Base-by-base conservation (phyloP, 2,329 filamentous ascomycete genomes). In the Nemania sp. region DNA sequence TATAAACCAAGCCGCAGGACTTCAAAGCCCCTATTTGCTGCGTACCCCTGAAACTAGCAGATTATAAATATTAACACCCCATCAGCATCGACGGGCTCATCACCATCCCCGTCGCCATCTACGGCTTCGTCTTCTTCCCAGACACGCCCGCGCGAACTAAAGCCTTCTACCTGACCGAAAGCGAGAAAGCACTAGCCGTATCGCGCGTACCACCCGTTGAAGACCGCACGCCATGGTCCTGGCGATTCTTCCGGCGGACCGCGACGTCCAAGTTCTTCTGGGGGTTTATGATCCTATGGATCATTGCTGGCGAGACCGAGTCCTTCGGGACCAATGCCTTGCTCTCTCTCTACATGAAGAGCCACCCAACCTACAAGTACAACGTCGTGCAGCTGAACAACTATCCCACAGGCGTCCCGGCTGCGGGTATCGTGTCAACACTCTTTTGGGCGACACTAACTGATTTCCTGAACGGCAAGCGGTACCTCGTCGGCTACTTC, bases 221-320 rank as follows among this genome's bases (percentile, higher is more conserved):
- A 8, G 78, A 83, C 64, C 77, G 78, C 1, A 81, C 85, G 1
- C 84, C 85, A 0, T 75, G 88, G 13, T 84, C 80, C 27, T 75
- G 83, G 63, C 67, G 72, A 1, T 90, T 91, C 70, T 71, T 84
- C 26, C 87, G 84, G 69, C 84, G 83, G 52, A 84, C 90, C 18
- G 81, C 91, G 10, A 80, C 81, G 0, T 89, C 87, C 0, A 89
- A 86, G 85, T 86, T 89, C 73, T 90, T 87, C 84, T 91, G 88
- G 82, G 89, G 88, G 0, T 92, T 92, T 72, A 85, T 88, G 1
- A 74, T 87, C 4, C 85, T 92, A 0, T 92, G 90, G 89, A 86
- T 91, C 70, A 88, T 93, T 47, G 90, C 90, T 0, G 89, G 90
- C 32, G 89, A 92, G 75, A 90, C 89, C 0, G 91, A 93, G 76